These are phyloP conservation scores for Eremochloa ophiuroides DNA, from an alignment of 176 grass and related monocot genomes.

Conservation along the genomic window DNA sequence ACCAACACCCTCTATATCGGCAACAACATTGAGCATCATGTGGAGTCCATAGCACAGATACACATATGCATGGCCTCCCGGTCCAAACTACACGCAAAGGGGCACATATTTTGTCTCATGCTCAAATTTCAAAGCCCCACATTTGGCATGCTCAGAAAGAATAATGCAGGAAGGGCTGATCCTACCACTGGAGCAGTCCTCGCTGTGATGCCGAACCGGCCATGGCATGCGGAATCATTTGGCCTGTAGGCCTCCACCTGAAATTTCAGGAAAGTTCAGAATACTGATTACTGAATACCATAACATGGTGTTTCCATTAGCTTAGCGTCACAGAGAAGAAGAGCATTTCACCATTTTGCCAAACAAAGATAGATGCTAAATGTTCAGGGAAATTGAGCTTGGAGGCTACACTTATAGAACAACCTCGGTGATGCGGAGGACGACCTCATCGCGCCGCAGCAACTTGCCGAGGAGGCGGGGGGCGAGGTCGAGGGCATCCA, in stretches of 20 bases:
- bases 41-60: constrained; percentile 92
- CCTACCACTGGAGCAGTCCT: constrained; percentile 79
- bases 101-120: background rate
- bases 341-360: background rate
- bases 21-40: constrained; percentile 96
- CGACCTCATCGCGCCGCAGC: constrained; percentile 68
- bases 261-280: background rate
- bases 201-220: constrained; percentile 63
- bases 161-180: background rate
- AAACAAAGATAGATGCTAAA: background rate
- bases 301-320: background rate
- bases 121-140: background rate
- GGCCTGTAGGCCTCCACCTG: constrained; percentile 91
- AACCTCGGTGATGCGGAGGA: constrained; percentile 95
- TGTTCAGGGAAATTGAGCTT: background rate
- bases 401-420: background rate
- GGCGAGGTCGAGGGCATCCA: constrained; percentile 81
- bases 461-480: constrained; percentile 89
- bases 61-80: constrained; percentile 85
- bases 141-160: background rate
- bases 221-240: constrained; percentile 88
- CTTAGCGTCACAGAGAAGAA: background rate
- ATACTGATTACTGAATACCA: background rate
- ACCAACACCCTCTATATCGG: constrained; percentile 71
- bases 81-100: constrained; percentile 60